Evolutionary conservation across 2,329 filamentous ascomycete species (phyloP).

Genomic region (Graphium sp.): DNA sequence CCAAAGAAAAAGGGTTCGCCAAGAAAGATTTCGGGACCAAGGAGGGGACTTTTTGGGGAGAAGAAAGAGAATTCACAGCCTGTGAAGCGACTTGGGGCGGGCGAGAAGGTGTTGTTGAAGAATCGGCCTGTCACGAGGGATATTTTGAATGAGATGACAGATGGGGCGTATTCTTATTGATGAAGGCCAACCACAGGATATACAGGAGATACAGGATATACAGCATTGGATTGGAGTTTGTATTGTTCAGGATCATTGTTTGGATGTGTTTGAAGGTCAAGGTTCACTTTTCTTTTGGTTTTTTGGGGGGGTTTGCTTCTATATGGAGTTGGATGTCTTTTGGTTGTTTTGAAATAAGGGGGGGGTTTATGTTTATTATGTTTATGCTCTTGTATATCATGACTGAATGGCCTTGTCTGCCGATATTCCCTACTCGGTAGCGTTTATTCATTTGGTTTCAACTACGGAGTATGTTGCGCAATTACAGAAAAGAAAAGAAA

Average conservation of each 20-base stretch:
- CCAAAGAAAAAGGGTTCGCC: conserved; percentile 12
- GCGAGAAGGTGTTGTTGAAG: conserved; percentile 44
- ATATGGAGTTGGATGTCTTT: background rate
- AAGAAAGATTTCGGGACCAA: conserved; percentile 7
- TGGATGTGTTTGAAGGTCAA: conserved; percentile 2
- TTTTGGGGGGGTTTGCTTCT: background rate
- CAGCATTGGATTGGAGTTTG: background rate
- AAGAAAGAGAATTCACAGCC: conserved; percentile 22
- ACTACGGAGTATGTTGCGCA: too few species aligned
- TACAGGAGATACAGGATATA: background rate
- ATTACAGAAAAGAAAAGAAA: too few species aligned
- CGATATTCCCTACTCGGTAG: too few species aligned
- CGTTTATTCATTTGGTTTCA: too few species aligned
- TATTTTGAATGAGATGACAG: conserved; percentile 56
- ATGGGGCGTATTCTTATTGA: conserved; percentile 18
- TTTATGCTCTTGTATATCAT: too few species aligned
- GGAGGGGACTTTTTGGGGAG: conserved; percentile 10
- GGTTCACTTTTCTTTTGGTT: too few species aligned
- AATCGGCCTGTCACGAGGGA: conserved; percentile 55
- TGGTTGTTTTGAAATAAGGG: background rate
- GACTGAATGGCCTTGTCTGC: too few species aligned
- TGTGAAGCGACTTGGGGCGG: conserved; percentile 40
- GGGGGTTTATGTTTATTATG: too few species aligned
- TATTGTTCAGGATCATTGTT: too few species aligned
- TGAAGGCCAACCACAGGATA: conserved; percentile 5